Base-by-base conservation (phyloP, 345 rosid species). In the Gossypium australe region DNA sequence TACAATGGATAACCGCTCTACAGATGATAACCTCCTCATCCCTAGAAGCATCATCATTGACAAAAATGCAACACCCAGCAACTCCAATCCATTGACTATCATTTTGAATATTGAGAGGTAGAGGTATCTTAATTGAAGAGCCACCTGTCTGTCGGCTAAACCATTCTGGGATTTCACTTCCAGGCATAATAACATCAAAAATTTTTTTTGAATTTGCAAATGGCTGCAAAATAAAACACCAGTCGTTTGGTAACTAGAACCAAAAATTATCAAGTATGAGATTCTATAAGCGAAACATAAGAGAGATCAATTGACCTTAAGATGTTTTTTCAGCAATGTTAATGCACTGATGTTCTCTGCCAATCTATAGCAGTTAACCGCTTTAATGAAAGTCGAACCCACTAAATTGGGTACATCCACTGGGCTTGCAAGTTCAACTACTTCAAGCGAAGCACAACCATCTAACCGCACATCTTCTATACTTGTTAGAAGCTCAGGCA, bases 401-500 rank as follows among this genome's bases (percentile, higher is more conserved):
- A 13, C 0, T n/a, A 18, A 3, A 9, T 47, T 17, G 20, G 22
- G 1, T 27, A 14, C n/a, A 11, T 16, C 7, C 25, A 9, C 1
- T 9, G 67, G 60, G 7, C 38, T 47, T 10, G 38, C 38, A 34
- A 4, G 38, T 34, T 13, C 56, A 11, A 34, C 0, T 34, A 51
- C 8, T 4, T 27, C 75, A 55, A 83, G 47, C 6, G 82, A 70
- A 43, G 73, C 47, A 69, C 86, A 81, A 67, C 65, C 59, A 49
- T 78, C 75, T 43, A 60, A 24, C 41, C 47, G 51, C 34, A 78
- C 24, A 49, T 25, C 38, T 66, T 29, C 16, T 41, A 78, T 67
- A 12, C 70, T 7, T 10, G 45, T 49, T 48, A 82, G 85, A 73
- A 81, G 82, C 57, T 78, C 82, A 3, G 78, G 82, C 71, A 85